Evolutionary conservation across 2,329 filamentous ascomycete genomes (phyloP).

Genomic region (Metarhizium anisopliae): DNA sequence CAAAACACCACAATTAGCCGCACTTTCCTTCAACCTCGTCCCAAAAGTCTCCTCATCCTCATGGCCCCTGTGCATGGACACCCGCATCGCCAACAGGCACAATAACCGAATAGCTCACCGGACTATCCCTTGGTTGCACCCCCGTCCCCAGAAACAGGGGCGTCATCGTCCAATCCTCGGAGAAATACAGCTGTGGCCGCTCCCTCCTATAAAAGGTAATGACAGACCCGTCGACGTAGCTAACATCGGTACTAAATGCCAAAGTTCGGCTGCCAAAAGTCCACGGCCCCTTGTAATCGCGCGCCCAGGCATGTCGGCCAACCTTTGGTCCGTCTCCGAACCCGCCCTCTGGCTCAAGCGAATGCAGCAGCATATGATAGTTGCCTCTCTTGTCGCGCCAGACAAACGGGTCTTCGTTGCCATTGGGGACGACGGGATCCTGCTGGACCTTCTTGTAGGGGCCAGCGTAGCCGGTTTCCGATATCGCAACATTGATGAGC

Average conservation of each 20-base stretch:
- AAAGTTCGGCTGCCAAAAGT: conserved; percentile 17
- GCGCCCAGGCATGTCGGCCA: conserved; percentile 17
- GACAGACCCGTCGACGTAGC: conserved; percentile 28
- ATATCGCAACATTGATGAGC: conserved; percentile 12
- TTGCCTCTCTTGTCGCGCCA: conserved; percentile 24
- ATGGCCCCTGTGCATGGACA: conserved; percentile 6
- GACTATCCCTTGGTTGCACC: conserved; percentile 30
- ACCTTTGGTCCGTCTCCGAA: conserved; percentile 14
- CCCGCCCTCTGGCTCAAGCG: conserved; percentile 17
- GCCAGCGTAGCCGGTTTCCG: conserved; percentile 6
- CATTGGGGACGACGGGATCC: conserved; percentile 10
- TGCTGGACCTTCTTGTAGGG: conserved; percentile 11
- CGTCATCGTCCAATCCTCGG: not conserved
- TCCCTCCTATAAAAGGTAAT: conserved; percentile 33
- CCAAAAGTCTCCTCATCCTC: not conserved
- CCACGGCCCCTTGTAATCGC: conserved; percentile 19
- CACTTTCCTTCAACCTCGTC: not conserved
- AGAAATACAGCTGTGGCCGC: conserved; percentile 27
- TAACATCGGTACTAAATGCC: conserved; percentile 19
- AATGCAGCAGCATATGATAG: conserved; percentile 23
- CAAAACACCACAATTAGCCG: too few relatives aligned
- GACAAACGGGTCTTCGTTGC: conserved; percentile 22
- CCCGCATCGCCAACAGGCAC: conserved; percentile 15
- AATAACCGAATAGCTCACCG: conserved; percentile 14
- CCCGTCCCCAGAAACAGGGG: conserved; percentile 28